Percentiles rank a stretch among this genome's conserved stretches.
Conservation (phyloP, 495 filamentous ascomycete genomes). For the Aspergillus indologenus region DNA sequence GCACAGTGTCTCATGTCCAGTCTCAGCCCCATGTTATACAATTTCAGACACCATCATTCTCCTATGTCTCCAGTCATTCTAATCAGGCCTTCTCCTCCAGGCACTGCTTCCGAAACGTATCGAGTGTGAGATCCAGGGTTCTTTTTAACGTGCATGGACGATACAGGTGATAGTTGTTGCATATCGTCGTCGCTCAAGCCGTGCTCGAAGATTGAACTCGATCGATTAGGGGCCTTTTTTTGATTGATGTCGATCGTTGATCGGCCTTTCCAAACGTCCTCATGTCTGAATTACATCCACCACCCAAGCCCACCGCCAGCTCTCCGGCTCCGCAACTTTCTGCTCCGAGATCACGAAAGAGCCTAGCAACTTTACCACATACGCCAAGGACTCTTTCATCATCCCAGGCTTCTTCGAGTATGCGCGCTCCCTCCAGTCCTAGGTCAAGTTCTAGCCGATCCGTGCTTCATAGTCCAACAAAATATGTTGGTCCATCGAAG, state of each 20-base stretch:
- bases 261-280: conserved; percentile 27
- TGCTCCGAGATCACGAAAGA: conserved; percentile 66
- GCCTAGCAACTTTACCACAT: conserved; percentile 47
- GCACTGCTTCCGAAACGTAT: background rate
- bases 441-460: conserved; percentile 52
- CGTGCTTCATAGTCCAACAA: conserved; percentile 44
- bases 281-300: conserved; percentile 57
- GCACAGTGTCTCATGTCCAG: background rate
- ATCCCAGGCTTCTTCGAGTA: conserved; percentile 48
- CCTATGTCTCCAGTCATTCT: background rate
- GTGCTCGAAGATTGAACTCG: background rate
- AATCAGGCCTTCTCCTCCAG: background rate
- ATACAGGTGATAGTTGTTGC: background rate
- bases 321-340: conserved; percentile 70
- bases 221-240: background rate
- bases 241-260: conserved; percentile 9
- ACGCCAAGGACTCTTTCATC: conserved; percentile 40
- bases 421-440: conserved; percentile 63
- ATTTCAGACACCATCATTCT: background rate
- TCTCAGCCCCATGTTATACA: background rate
- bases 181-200: background rate
- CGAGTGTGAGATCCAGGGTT: background rate
- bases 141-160: background rate
- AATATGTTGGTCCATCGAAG: conserved; percentile 34
- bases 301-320: conserved; percentile 57